Percentiles rank a stretch among this genome's conserved stretches.
Evolutionary conservation across 345 rosid species (phyloP).

Genomic region (Boechera divaricarpa): DNA sequence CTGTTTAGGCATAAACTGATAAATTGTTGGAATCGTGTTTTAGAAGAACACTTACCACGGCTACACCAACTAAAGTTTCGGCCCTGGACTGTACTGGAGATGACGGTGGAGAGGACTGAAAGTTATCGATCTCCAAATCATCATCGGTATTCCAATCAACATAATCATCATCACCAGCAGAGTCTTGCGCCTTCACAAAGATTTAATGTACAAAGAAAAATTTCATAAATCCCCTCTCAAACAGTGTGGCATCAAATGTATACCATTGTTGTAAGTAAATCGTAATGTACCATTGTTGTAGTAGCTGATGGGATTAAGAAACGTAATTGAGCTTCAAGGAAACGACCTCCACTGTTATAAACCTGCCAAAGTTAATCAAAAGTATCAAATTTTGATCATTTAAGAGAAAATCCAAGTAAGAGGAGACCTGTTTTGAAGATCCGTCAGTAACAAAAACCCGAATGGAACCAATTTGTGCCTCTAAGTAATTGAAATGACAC

Average conservation of each 20-base stretch:
- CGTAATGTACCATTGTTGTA: slow-evolving; percentile 35
- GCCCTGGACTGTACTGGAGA: slow-evolving; percentile 17
- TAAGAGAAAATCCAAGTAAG: background rate
- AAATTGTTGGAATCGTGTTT: background rate
- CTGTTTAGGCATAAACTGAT: background rate
- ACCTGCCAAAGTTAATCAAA: slow-evolving; percentile 20
- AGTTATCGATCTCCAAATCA: slow-evolving; percentile 40
- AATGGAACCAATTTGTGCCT: background rate
- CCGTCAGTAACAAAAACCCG: background rate
- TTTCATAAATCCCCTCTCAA: background rate
- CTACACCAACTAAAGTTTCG: slow-evolving; percentile 1
- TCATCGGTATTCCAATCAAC: slow-evolving; percentile 34
- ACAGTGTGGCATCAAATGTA: background rate
- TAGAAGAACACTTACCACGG: slow-evolving; percentile 1
- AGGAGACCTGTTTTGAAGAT: background rate
- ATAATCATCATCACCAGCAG: slow-evolving; percentile 22
- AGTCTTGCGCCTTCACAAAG: slow-evolving; percentile 35
- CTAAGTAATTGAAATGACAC: background rate
- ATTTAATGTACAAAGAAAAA: slow-evolving; percentile 2
- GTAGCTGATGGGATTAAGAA: slow-evolving; percentile 7
- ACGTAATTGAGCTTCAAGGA: background rate
- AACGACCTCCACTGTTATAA: background rate
- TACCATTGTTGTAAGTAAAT: slow-evolving; percentile 7
- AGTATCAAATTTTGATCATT: background rate
- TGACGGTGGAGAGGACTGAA: slow-evolving; percentile 20